Evolutionary conservation across 495 filamentous ascomycete genomes (phyloP).

Genomic region (Clavariopsis aquatica): DNA sequence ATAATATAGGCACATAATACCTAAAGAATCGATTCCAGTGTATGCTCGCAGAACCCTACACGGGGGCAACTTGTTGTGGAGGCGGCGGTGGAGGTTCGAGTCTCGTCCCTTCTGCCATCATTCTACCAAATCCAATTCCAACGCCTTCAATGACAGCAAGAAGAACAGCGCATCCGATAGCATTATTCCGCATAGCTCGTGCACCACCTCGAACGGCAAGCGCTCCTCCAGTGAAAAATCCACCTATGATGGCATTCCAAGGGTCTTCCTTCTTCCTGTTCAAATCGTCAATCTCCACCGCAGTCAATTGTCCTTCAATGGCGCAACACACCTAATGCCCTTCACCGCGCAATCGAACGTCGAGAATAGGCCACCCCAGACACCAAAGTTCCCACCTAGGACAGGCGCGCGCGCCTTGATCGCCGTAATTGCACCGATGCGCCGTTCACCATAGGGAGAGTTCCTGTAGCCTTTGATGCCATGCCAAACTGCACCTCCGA

Average conservation of each 20-base stretch:
- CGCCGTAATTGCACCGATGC: constrained; percentile 93
- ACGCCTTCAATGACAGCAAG: constrained; percentile 97
- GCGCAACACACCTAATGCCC: constrained; percentile 56
- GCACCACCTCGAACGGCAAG: constrained; percentile 87
- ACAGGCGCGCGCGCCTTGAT: constrained; percentile 97
- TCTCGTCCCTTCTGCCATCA: constrained; percentile 90
- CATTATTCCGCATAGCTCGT: constrained; percentile 87
- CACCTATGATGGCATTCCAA: constrained; percentile 92
- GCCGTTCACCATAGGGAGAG: constrained; percentile 82
- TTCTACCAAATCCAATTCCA: constrained; percentile 92
- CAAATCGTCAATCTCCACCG: not conserved
- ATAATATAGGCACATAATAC: too few species aligned
- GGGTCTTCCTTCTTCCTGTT: constrained; percentile 92
- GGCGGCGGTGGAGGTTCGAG: constrained; percentile 59
- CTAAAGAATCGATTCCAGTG: too few species aligned
- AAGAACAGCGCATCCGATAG: constrained; percentile 91
- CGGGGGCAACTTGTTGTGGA: constrained; percentile 17
- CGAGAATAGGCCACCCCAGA: constrained; percentile 93
- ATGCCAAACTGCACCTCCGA: constrained; percentile 93
- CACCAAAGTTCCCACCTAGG: constrained; percentile 94
- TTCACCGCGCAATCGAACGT: constrained; percentile 97
- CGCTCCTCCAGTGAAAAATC: constrained; percentile 93
- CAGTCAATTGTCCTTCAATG: not conserved
- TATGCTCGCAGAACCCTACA: too few species aligned
- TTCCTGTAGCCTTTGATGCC: constrained; percentile 81